Evolutionary conservation across 768 basidiomycete genomes (phyloP), one percentile per base, ranked within the genome.

Genomic region (Mycena olivaceomarginata): DNA sequence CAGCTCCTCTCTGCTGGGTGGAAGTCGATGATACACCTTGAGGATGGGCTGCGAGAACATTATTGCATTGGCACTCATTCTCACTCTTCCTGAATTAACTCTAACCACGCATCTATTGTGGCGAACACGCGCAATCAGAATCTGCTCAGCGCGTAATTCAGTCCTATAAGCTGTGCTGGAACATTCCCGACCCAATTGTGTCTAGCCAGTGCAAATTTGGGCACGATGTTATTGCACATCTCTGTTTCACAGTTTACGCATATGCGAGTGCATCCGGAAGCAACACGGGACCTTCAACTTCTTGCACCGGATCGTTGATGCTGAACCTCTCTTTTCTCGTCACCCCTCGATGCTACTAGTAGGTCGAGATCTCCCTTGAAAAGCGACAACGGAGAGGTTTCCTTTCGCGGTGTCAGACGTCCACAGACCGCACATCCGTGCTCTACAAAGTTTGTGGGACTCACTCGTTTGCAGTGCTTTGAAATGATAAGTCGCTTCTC

Each of bases 181-280:
- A 86, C 80, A n/a, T 83, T 78, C 11, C 87, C 87, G 6, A 88
- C 10, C 86, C 87, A 88, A 4, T 86, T 69, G 5, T 56, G 53
- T 9, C 53, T 15, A 20, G 53, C 53, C 20, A 56, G 12, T 9
- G n/a, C 53, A 9, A 22, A 22, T 22, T 22, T 56, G n/a, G 53
- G 53, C 4, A 56, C n/a, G n/a, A 56, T 56, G n/a, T 56, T 56
- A n/a, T 56, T 56, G 53, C n/a, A 7, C 20, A 56, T 8, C n/a
- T 22, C 53, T 8, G 53, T 56, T n/a, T 56, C 53, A 20, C 53
- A 56, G 20, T 56, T n/a, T 9, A 56, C 53, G 8, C 53, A 56
- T 5, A 56, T 56, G 8, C 53, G n/a, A 0, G 53, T 22, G 22
- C 53, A 56, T 8, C 53, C 53, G 8, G 15, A 7, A 5, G 53